Conservation (phyloP, 148 eudicot genomes). For the Spergularia marina region DNA sequence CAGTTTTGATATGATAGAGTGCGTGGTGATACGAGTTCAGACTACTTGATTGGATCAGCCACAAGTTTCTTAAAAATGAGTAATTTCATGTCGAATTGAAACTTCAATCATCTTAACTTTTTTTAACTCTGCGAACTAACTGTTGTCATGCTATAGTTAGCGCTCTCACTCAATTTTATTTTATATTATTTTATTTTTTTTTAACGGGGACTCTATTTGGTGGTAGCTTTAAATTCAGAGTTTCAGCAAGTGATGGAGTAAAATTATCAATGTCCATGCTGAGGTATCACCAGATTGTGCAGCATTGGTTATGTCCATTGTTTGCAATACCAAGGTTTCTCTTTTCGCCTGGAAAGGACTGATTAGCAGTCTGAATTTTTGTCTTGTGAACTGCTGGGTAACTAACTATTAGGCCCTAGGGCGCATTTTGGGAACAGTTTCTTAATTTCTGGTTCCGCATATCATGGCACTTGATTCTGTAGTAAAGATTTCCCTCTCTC, state of each 20-base stretch:
- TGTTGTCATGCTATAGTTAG: too few species aligned
- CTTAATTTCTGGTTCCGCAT: background rate
- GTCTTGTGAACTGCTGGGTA: background rate
- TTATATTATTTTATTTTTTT: too few species aligned
- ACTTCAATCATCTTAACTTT: too few species aligned
- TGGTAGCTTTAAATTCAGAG: too few species aligned
- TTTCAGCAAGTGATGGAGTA: background rate
- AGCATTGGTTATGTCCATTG: background rate
- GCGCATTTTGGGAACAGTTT: background rate
- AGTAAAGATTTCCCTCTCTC: background rate
- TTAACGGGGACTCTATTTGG: too few species aligned
- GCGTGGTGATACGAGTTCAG: too few species aligned
- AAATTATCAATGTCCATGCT: background rate
- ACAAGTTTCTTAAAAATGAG: too few species aligned
- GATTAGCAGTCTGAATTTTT: background rate
- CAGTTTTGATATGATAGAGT: too few species aligned
- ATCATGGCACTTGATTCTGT: conserved; percentile 3
- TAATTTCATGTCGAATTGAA: too few species aligned
- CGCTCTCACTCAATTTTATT: too few species aligned
- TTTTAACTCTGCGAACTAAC: too few species aligned
- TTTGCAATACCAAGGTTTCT: background rate
- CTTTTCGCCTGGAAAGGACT: background rate
- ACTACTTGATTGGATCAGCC: too few species aligned
- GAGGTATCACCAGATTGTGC: background rate
- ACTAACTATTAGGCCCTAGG: background rate